Evolutionary conservation across 129 eudicot species (phyloP), one percentile per base, ranked within the genome.

Genomic region (Chrysanthemum seticuspe): DNA sequence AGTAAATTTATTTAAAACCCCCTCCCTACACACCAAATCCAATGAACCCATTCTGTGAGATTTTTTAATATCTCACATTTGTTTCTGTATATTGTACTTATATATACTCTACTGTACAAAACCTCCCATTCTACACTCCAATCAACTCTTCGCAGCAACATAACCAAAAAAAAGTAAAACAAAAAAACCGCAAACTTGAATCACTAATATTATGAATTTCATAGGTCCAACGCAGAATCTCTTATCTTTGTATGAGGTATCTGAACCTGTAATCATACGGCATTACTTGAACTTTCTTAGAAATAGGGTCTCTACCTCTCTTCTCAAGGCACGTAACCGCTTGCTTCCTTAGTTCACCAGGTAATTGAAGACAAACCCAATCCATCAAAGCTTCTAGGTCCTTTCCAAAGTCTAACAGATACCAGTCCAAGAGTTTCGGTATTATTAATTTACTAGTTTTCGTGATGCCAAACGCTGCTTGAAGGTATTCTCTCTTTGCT

Each of bases 341-440:
- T 77, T 83, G 88, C 7, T 88, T 81, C 72, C 98, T 75, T 16
- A 86, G 66, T 10, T 88, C 87, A 81, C 85, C 77, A 0, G 97
- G 97, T 55, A 94, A 82, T 75, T 94, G 93, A 21, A 94, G 83
- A 77, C 96, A 94, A 44, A 94, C 80, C 98, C 96, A 94, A 79
- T 94, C 96, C 47, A 90, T 71, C 78, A 94, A 76, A 11, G 88
- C 85, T 55, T 94, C 89, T 77, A 94, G 68, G 73, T 88, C 96
- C 79, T 94, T 90, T 6, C 89, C 97, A 79, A 94, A 94, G 51
- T 90, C 98, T 12, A 88, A 86, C 10, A 87, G 74, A 71, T 90
- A 86, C 97, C 97, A 88, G 79, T 94, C 98, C 54, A 94, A 71
- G 70, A 94, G 76, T 79, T 90, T 88, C 0, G 98, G 97, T 21